phyloP scores from a whole-genome alignment of 2,329 filamentous ascomycete genomes.

The Aspergillus vadensis region DNA sequence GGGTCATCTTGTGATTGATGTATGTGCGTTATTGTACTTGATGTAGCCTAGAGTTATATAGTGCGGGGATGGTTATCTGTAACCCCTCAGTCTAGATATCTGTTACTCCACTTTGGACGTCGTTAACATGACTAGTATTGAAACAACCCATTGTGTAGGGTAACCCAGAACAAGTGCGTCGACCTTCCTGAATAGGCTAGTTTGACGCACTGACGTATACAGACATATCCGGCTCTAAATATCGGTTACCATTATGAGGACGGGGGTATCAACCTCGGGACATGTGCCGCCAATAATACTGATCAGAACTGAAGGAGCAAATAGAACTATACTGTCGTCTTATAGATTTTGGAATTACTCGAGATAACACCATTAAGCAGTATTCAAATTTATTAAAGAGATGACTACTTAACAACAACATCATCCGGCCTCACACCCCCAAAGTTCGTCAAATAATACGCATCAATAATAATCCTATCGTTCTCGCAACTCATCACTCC shows the following conservation, averaged over 20 bases:
- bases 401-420: conserved; percentile 18
- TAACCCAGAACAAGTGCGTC: background rate
- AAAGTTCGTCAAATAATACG: conserved; percentile 29
- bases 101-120: background rate
- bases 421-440: conserved; percentile 21
- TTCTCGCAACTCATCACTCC: conserved; percentile 27
- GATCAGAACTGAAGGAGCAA: background rate
- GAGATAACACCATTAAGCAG: background rate
- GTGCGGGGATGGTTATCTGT: background rate
- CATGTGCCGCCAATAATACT: background rate
- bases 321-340: background rate
- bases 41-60: background rate
- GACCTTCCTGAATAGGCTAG: background rate
- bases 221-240: background rate
- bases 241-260: background rate
- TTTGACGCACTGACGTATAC: background rate
- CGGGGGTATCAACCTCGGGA: background rate
- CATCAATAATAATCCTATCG: conserved; percentile 28
- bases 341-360: too few species aligned
- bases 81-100: background rate
- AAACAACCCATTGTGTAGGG: background rate
- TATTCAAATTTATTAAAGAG: background rate
- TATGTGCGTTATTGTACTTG: background rate
- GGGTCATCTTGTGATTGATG: background rate
- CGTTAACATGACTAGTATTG: background rate